A percentile compares a stretch with the other conserved stretches of the same genome.
These are phyloP conservation scores for Cryoendolithus antarcticus DNA, from an alignment of 2,329 filamentous ascomycete species.

Conservation along the genomic window DNA sequence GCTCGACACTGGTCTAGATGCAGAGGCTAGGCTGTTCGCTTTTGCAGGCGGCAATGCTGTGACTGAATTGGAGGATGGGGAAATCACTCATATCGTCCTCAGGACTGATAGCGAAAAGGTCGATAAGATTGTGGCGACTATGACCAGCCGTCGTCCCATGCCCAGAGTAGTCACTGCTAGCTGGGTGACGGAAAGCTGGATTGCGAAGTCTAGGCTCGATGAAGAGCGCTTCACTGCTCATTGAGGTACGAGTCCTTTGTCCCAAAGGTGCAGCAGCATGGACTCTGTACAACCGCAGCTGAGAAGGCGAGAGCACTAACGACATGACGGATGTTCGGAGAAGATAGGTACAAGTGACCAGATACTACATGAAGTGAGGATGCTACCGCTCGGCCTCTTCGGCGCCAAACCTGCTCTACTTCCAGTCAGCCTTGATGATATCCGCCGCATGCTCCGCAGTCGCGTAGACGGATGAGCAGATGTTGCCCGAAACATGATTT, in stretches of 20 bases:
- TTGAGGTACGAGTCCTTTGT: no score
- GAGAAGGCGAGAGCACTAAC: no score
- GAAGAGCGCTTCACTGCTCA: slow-evolving; percentile 44
- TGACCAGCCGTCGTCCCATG: slow-evolving; percentile 28
- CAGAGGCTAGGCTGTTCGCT: slow-evolving; percentile 22
- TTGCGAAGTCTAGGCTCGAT: slow-evolving; percentile 63
- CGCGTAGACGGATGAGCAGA: slow-evolving; percentile 41
- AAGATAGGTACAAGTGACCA: no score
- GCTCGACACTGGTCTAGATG: slow-evolving; percentile 28
- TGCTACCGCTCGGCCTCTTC: no score
- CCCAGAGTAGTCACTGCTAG: slow-evolving; percentile 56
- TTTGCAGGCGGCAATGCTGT: slow-evolving; percentile 58
- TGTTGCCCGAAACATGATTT: slow-evolving; percentile 42
- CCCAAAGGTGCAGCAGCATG: no score
- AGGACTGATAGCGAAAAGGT: slow-evolving; percentile 34
- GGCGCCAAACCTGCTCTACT: background rate
- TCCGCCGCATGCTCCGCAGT: slow-evolving; percentile 51
- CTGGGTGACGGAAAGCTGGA: slow-evolving; percentile 77
- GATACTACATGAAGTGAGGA: no score
- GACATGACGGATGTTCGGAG: no score
- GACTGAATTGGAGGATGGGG: slow-evolving; percentile 37
- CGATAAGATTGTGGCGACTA: slow-evolving; percentile 10
- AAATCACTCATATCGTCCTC: slow-evolving; percentile 61
- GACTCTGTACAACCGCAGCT: no score
- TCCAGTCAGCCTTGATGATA: slow-evolving; percentile 33